These are phyloP conservation scores for Chaetothyriales sp. DNA, from an alignment of 2,329 filamentous ascomycete species.

Conservation along the genomic window DNA sequence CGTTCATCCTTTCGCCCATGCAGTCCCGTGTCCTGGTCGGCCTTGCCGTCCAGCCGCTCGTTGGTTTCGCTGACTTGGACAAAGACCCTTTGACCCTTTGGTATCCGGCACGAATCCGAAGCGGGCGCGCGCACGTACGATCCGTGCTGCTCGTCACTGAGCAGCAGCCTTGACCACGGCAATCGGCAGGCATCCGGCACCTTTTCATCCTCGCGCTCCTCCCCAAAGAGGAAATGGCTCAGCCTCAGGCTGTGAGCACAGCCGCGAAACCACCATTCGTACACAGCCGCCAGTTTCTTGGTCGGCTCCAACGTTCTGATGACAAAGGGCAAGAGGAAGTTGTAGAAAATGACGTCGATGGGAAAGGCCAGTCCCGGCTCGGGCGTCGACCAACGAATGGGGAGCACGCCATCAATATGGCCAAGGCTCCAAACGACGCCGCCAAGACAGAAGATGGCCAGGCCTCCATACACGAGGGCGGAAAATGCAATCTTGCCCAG, in stretches of 20 bases:
- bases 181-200: constrained; percentile 29
- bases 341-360: constrained; percentile 87
- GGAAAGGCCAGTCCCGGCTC: constrained; percentile 90
- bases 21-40: constrained; percentile 41
- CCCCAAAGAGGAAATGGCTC: constrained; percentile 86
- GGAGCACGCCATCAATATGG: constrained; percentile 53
- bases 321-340: constrained; percentile 82
- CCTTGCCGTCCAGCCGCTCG: constrained; percentile 47
- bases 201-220: constrained; percentile 69
- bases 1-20: constrained; percentile 47
- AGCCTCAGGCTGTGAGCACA: constrained; percentile 69
- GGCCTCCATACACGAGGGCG: constrained; percentile 82
- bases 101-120: constrained; percentile 87
- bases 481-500: constrained; percentile 93
- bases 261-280: constrained; percentile 88
- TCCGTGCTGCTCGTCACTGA: constrained; percentile 41
- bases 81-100: constrained; percentile 71
- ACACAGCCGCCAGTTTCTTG: constrained; percentile 70
- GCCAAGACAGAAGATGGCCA: constrained; percentile 85
- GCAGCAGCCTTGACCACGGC: background rate
- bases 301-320: constrained; percentile 75
- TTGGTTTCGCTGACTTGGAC: constrained; percentile 59
- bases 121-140: constrained; percentile 83
- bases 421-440: constrained; percentile 66
- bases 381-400: constrained; percentile 85